phyloP scores from a whole-genome alignment of 305 asterid genomes.

The Stenogyne calaminthoides region DNA sequence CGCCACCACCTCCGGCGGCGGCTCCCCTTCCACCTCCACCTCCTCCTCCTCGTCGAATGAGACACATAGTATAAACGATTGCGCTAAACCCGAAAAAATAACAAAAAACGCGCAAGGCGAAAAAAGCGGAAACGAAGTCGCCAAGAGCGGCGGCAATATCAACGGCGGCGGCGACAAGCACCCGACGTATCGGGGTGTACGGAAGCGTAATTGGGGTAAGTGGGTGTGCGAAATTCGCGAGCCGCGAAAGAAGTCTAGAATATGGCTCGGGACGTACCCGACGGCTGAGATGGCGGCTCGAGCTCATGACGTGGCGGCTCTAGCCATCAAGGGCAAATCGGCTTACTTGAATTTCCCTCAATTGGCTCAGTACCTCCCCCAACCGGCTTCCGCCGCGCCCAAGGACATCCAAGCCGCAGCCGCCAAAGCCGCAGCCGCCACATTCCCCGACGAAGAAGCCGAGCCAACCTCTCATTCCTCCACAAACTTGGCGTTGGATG shows the following conservation, averaged over 20 bases:
- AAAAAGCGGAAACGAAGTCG: conserved; percentile 45
- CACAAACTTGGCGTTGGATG: conserved; percentile 47
- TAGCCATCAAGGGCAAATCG: conserved; percentile 79
- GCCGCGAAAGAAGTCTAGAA: conserved; percentile 87
- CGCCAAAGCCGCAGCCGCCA: conserved; percentile 60
- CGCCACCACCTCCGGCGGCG: conserved; percentile 31
- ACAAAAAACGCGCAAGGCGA: conserved; percentile 38
- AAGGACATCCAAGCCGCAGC: conserved; percentile 95
- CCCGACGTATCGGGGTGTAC: conserved; percentile 73
- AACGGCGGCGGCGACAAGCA: conserved; percentile 42
- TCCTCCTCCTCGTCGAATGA: conserved; percentile 29
- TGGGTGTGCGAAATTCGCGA: conserved; percentile 96
- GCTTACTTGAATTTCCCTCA: conserved; percentile 87
- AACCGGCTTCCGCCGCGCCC: conserved; percentile 64
- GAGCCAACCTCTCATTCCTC: conserved; percentile 51
- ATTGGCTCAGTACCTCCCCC: conserved; percentile 65
- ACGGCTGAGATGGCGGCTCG: conserved; percentile 99
- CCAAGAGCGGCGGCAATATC: conserved; percentile 30
- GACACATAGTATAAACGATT: conserved; percentile 26
- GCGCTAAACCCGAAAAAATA: conserved; percentile 17
- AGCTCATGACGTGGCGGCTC: conserved; percentile 92
- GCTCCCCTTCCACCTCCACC: conserved; percentile 30
- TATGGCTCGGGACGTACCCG: conserved; percentile 90
- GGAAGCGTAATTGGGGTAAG: conserved; percentile 91
- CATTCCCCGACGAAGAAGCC: conserved; percentile 42